phyloP scores from a whole-genome alignment of 2,329 filamentous ascomycete genomes.

The Fusarium tricinctum region DNA sequence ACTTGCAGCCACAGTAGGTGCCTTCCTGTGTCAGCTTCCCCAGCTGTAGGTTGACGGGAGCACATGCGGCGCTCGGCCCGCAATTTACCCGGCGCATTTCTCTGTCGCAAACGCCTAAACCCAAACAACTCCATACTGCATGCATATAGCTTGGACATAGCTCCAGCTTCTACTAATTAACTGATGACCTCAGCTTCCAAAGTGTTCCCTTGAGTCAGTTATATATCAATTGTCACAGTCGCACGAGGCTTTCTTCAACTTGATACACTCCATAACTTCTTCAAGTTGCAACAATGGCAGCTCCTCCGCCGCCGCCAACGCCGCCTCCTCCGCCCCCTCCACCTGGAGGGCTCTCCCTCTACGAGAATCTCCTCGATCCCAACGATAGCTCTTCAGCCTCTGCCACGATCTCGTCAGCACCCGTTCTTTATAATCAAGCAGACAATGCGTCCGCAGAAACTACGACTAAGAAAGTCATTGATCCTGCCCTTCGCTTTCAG shows the following conservation, averaged over 20 bases:
- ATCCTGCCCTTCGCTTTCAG: constrained; percentile 82
- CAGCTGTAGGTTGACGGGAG: neutral
- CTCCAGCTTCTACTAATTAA: neutral
- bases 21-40: constrained; percentile 16
- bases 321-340: constrained; percentile 54
- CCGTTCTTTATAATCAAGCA: constrained; percentile 77
- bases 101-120: constrained; percentile 1
- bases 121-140: neutral
- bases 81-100: constrained; percentile 51
- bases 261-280: neutral
- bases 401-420: constrained; percentile 81
- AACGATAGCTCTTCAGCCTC: constrained; percentile 60
- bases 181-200: neutral
- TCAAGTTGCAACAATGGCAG: constrained; percentile 46
- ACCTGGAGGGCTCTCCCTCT: constrained; percentile 76
- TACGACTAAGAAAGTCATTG: constrained; percentile 70
- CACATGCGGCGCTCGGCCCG: constrained; percentile 32
- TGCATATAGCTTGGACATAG: neutral
- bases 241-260: neutral
- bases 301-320: constrained; percentile 45
- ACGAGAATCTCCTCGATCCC: constrained; percentile 84
- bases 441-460: constrained; percentile 61
- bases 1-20: constrained; percentile 33
- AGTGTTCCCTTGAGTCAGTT: neutral
- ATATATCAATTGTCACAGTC: neutral